phyloP scores from a whole-genome alignment of 2,329 filamentous ascomycete genomes.

The Pseudocercospora vitis region DNA sequence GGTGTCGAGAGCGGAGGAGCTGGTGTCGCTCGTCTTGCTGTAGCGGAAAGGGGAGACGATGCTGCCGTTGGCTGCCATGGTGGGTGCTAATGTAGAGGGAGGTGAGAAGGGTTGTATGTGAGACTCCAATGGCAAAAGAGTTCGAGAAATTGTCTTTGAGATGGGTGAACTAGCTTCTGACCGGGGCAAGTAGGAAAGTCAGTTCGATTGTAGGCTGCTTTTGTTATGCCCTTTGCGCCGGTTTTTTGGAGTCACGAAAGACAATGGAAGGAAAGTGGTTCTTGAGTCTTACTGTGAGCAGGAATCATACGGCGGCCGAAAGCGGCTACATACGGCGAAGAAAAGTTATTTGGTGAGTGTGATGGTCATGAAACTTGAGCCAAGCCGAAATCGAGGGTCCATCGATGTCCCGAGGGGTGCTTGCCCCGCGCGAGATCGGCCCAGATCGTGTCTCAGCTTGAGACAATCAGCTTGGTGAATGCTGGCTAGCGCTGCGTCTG shows the following conservation, averaged over 20 bases:
- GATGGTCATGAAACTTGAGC: not conserved
- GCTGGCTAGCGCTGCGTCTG: not conserved
- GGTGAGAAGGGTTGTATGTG: not conserved
- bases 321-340: constrained; percentile 13
- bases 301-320: not conserved
- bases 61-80: constrained; percentile 24
- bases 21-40: constrained; percentile 12
- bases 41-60: constrained; percentile 24
- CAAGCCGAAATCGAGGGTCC: too few species aligned
- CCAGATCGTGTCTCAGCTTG: too few species aligned
- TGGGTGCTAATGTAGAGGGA: too few species aligned
- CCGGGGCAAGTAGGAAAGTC: not conserved
- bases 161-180: not conserved
- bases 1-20: constrained; percentile 12
- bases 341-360: constrained; percentile 7
- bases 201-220: not conserved
- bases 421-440: too few species aligned
- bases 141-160: not conserved
- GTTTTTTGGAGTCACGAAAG: not conserved
- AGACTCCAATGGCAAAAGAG: constrained; percentile 9
- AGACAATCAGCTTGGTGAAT: not conserved
- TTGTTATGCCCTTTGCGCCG: not conserved
- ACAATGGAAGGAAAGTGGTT: not conserved
- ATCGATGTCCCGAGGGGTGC: too few species aligned
- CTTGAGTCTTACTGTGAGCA: not conserved